Conservation (phyloP, 2,329 filamentous ascomycete genomes). For the Dendryphion nanum region DNA sequence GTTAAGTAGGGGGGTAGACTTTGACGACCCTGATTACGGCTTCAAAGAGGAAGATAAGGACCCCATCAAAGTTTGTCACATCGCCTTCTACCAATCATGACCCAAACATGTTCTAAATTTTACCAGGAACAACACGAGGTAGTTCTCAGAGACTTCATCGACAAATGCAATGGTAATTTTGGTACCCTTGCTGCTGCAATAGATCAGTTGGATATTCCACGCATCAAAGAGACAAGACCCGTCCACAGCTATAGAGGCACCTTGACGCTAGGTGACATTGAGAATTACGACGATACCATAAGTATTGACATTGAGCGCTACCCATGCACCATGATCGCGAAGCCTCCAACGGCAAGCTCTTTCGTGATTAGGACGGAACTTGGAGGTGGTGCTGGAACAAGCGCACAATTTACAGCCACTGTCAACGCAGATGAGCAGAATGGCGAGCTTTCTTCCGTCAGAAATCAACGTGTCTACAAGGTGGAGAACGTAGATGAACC, state of each 20-base stretch:
- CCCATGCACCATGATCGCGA: slow-evolving; percentile 77
- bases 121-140: slow-evolving; percentile 68
- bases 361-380: slow-evolving; percentile 61
- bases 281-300: slow-evolving; percentile 71
- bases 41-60: slow-evolving; percentile 90
- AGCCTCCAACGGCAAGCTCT: slow-evolving; percentile 71
- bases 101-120: slow-evolving; percentile 11
- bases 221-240: slow-evolving; percentile 72
- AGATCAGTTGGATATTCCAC: slow-evolving; percentile 72
- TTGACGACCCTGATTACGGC: slow-evolving; percentile 86
- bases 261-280: slow-evolving; percentile 75
- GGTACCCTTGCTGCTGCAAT: slow-evolving; percentile 88
- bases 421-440: slow-evolving; percentile 40
- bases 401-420: slow-evolving; percentile 54
- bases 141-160: slow-evolving; percentile 62
- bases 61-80: slow-evolving; percentile 58
- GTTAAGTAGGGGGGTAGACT: slow-evolving; percentile 73
- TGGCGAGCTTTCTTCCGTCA: slow-evolving; percentile 64
- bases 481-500: slow-evolving; percentile 72
- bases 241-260: slow-evolving; percentile 76
- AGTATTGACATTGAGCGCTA: slow-evolving; percentile 88
- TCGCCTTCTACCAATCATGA: neutral
- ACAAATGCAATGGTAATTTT: slow-evolving; percentile 67
- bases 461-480: slow-evolving; percentile 74
- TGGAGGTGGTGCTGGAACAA: slow-evolving; percentile 46